Evolutionary conservation across 345 rosid species (phyloP).

Genomic region (Stellera chamaejasme): DNA sequence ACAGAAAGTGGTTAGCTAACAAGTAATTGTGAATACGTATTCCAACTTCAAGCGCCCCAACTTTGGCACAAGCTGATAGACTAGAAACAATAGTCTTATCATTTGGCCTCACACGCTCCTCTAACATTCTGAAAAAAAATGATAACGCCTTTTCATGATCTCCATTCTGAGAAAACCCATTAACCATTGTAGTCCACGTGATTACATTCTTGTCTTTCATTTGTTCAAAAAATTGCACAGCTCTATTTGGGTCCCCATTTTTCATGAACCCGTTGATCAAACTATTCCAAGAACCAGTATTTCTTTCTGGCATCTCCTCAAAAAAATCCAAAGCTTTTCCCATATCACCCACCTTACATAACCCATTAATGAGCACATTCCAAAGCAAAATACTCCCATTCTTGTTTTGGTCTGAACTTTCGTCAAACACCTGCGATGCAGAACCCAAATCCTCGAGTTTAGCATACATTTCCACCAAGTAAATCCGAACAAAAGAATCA

Average conservation of each 20-base stretch:
- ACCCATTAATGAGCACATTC: slow-evolving; percentile 65
- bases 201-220: slow-evolving; percentile 46
- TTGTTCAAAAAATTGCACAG: slow-evolving; percentile 30
- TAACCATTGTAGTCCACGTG: slow-evolving; percentile 56
- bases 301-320: slow-evolving; percentile 28
- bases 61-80: slow-evolving; percentile 48
- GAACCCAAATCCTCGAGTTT: slow-evolving; percentile 22
- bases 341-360: slow-evolving; percentile 33
- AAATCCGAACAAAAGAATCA: slow-evolving; percentile 37
- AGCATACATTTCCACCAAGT: slow-evolving; percentile 48
- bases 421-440: slow-evolving; percentile 47
- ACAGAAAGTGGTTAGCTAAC: slow-evolving; percentile 24
- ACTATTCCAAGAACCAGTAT: slow-evolving; percentile 67
- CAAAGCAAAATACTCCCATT: slow-evolving; percentile 33
- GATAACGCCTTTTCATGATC: slow-evolving; percentile 38
- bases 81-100: slow-evolving; percentile 31
- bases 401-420: slow-evolving; percentile 41
- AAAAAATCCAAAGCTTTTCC: slow-evolving; percentile 30
- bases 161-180: slow-evolving; percentile 47
- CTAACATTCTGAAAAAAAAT: slow-evolving; percentile 41
- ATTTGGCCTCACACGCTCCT: slow-evolving; percentile 29
- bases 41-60: slow-evolving; percentile 48
- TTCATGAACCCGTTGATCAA: slow-evolving; percentile 45
- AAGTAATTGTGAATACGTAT: slow-evolving; percentile 54
- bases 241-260: slow-evolving; percentile 39